phyloP scores from a whole-genome alignment of 148 eudicot species.

The Rhododendron mucronatum region DNA sequence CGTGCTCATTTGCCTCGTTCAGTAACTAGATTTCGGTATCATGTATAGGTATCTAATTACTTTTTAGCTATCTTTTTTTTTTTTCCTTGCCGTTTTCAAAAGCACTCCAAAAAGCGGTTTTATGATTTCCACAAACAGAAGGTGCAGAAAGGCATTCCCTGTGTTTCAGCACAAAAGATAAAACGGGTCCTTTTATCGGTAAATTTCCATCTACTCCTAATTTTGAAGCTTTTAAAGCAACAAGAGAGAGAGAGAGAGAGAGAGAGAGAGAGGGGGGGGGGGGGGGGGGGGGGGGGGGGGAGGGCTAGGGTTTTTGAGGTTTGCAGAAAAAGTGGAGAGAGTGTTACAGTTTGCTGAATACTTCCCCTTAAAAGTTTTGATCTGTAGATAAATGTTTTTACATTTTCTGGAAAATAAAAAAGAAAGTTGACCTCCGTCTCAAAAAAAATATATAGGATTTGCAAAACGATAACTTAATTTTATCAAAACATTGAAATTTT shows the following conservation, averaged over 20 bases:
- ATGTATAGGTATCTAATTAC: not conserved
- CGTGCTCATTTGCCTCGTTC: no score
- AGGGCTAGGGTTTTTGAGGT: not conserved
- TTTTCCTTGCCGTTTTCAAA: constrained; percentile 6
- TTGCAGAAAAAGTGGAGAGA: not conserved
- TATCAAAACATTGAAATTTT: no score
- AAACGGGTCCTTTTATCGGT: constrained; percentile 5
- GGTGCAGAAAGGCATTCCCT: constrained; percentile 16
- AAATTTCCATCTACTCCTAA: not conserved
- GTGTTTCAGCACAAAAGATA: constrained; percentile 26
- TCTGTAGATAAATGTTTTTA: not conserved
- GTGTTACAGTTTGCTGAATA: not conserved
- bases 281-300: not conserved
- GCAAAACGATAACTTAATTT: no score
- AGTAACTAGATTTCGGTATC: no score
- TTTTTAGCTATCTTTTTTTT: not conserved
- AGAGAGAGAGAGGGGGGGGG: not conserved
- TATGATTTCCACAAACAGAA: constrained; percentile 10
- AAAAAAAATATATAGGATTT: no score
- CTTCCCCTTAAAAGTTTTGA: not conserved
- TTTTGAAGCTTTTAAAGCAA: not conserved
- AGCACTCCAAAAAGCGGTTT: not conserved
- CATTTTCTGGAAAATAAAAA: not conserved
- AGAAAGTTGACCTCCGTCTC: not conserved
- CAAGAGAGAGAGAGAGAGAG: no score